Conservation (phyloP, 495 filamentous ascomycete genomes). For the Aspergillus kassunensis region DNA sequence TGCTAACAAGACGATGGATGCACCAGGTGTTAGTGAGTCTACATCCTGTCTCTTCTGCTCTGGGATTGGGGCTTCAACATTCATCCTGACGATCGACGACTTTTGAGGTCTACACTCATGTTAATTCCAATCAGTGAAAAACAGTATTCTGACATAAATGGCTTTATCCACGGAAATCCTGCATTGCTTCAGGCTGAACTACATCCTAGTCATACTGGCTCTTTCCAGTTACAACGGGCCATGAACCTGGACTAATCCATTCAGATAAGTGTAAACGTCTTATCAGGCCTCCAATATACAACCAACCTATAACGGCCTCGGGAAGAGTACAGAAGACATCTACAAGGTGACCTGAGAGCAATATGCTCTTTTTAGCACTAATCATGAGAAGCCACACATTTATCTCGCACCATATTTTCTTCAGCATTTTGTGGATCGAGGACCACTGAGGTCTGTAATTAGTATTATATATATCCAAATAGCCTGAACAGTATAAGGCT, state of each 20-base stretch:
- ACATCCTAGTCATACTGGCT: slow-evolving; percentile 9
- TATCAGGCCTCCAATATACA: slow-evolving; percentile 9
- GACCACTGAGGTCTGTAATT: neutral
- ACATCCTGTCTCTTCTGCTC: neutral
- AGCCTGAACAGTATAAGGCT: too few relatives aligned
- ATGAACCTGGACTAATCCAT: neutral
- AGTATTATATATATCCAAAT: neutral
- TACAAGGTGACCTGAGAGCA: neutral
- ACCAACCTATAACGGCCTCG: slow-evolving; percentile 15
- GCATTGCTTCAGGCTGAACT: slow-evolving; percentile 5
- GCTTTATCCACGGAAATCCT: slow-evolving; percentile 8
- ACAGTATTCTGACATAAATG: neutral
- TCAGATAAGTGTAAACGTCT: neutral
- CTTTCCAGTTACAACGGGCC: neutral
- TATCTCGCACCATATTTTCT: too few relatives aligned
- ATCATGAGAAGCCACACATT: too few relatives aligned
- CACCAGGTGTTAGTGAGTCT: neutral
- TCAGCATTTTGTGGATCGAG: too few relatives aligned
- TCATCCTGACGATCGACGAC: too few relatives aligned
- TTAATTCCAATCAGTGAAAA: neutral
- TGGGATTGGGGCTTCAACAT: too few relatives aligned
- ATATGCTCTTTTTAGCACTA: slow-evolving; percentile 12
- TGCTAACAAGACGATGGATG: neutral
- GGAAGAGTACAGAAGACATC: neutral
- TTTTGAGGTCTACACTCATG: slow-evolving; percentile 6